phyloP scores from a whole-genome alignment of 2,329 filamentous ascomycete genomes.

The Zymoseptoria crescenta region DNA sequence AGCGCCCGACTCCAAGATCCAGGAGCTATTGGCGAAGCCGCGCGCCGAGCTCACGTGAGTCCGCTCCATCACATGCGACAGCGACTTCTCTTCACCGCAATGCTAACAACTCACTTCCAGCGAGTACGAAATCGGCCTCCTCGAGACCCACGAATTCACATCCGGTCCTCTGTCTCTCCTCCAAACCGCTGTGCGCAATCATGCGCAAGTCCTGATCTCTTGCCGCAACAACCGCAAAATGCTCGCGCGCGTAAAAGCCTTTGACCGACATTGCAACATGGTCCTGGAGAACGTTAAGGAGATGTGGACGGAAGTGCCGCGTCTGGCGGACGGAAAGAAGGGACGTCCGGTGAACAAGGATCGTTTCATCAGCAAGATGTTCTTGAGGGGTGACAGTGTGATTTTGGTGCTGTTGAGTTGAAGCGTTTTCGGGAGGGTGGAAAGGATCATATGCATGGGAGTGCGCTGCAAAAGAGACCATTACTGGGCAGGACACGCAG shows the following conservation, averaged over 20 bases:
- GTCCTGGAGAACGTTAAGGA: conserved; percentile 95
- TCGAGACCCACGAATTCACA: conserved; percentile 73
- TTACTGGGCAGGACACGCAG: background rate
- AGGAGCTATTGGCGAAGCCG: conserved; percentile 78
- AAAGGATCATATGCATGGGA: background rate
- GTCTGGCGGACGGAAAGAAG: conserved; percentile 75
- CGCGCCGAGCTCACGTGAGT: conserved; percentile 85
- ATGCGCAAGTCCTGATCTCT: conserved; percentile 93
- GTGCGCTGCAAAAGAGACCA: background rate
- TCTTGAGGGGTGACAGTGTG: conserved; percentile 78
- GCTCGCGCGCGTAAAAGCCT: conserved; percentile 93
- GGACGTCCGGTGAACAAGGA: conserved; percentile 94
- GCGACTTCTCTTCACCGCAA: conserved; percentile 2
- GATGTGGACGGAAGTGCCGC: conserved; percentile 97
- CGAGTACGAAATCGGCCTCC: conserved; percentile 81
- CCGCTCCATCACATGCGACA: conserved; percentile 2
- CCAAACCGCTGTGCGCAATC: conserved; percentile 88
- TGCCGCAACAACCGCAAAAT: conserved; percentile 98
- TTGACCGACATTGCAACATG: conserved; percentile 99
- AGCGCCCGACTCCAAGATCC: conserved; percentile 36
- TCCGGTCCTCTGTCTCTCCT: conserved; percentile 83
- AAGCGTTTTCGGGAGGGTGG: conserved; percentile 1
- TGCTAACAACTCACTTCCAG: conserved; percentile 38
- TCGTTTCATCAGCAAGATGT: conserved; percentile 97
- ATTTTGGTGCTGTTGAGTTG: conserved; percentile 73